phyloP scores from a whole-genome alignment of 805 yeast species.

The Yueomyces sp. region DNA sequence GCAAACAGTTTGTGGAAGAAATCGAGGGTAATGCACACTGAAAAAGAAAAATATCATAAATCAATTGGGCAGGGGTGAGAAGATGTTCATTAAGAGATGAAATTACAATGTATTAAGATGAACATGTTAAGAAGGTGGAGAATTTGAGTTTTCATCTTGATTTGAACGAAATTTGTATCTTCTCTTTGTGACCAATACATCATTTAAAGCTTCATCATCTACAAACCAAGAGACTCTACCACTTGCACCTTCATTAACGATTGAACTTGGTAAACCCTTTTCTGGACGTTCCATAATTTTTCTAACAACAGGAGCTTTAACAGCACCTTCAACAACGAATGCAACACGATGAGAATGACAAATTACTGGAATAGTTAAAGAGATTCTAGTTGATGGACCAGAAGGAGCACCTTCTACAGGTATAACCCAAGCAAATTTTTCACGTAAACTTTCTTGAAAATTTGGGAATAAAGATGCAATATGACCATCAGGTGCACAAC shows the following conservation, averaged over 20 bases:
- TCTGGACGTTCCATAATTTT: conserved; percentile 95
- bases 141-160: not conserved
- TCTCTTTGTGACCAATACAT: conserved; percentile 37
- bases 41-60: too few species aligned
- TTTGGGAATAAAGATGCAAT: conserved; percentile 93
- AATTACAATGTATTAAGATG: not conserved
- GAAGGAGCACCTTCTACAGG: conserved; percentile 87
- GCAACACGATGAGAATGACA: conserved; percentile 88
- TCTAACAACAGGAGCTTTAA: conserved; percentile 84
- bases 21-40: too few species aligned
- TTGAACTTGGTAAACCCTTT: conserved; percentile 85
- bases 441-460: conserved; percentile 71
- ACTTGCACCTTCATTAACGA: conserved; percentile 92
- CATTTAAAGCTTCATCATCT: conserved; percentile 81
- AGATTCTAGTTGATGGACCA: conserved; percentile 76
- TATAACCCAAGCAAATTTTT: conserved; percentile 86
- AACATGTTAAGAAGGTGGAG: not conserved
- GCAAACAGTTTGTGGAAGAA: too few species aligned
- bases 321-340: conserved; percentile 91
- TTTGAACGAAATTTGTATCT: conserved; percentile 14
- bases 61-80: too few species aligned
- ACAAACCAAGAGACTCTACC: conserved; percentile 97
- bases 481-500: conserved; percentile 99
- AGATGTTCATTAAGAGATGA: not conserved
- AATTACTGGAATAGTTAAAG: conserved; percentile 86